These are phyloP conservation scores for Scedosporium dehoogii DNA, from an alignment of 2,329 filamentous ascomycete genomes.

Conservation along the genomic window DNA sequence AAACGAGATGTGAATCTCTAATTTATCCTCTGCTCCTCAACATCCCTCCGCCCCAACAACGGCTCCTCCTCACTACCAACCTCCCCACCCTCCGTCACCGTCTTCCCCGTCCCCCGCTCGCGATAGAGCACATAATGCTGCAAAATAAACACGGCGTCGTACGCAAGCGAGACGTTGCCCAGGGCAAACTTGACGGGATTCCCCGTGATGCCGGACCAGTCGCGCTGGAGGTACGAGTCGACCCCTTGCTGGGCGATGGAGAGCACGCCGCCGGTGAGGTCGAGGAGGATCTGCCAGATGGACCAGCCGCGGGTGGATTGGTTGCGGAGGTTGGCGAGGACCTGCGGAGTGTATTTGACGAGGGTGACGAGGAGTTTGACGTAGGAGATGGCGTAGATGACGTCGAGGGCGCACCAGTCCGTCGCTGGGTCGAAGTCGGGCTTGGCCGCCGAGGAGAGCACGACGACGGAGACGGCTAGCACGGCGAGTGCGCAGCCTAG, in stretches of 20 bases:
- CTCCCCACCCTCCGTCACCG: neutral
- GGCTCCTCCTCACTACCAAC: slow-evolving; percentile 15
- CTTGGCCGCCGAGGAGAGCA: slow-evolving; percentile 26
- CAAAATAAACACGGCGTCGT: slow-evolving; percentile 74
- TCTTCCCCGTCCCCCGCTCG: slow-evolving; percentile 3
- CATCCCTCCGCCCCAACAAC: slow-evolving; percentile 20
- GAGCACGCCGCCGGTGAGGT: slow-evolving; percentile 70
- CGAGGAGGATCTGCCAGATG: slow-evolving; percentile 74
- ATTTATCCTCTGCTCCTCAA: slow-evolving; percentile 10
- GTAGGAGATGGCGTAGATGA: slow-evolving; percentile 64
- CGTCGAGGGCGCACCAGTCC: slow-evolving; percentile 53
- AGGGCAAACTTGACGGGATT: slow-evolving; percentile 87
- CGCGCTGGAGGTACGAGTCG: slow-evolving; percentile 72
- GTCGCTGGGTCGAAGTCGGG: slow-evolving; percentile 22
- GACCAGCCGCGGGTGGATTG: slow-evolving; percentile 82
- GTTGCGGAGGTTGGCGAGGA: slow-evolving; percentile 72
- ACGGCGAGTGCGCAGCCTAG: slow-evolving; percentile 58
- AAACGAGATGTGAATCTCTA: slow-evolving; percentile 4
- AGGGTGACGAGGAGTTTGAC: slow-evolving; percentile 83
- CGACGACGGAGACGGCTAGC: slow-evolving; percentile 35
- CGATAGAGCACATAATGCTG: slow-evolving; percentile 82
- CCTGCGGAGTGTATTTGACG: slow-evolving; percentile 88
- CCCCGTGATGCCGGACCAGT: slow-evolving; percentile 85
- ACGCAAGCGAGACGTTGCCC: slow-evolving; percentile 75
- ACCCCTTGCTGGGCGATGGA: slow-evolving; percentile 74